These are phyloP conservation scores for Cyclotella distinguenda DNA, from an alignment of 108 stramenopile genomes.

Conservation along the genomic window DNA sequence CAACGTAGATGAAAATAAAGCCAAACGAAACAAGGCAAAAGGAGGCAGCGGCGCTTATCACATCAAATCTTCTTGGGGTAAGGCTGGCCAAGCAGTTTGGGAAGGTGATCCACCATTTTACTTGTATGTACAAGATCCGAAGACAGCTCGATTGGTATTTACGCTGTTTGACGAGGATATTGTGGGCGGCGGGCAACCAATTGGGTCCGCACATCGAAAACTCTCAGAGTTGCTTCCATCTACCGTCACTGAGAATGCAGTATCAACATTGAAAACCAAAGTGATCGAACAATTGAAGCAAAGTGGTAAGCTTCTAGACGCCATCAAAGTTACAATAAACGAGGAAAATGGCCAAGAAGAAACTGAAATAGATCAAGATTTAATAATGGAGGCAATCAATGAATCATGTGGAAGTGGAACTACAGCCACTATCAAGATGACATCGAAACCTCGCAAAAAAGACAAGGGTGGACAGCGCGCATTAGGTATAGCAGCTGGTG, in stretches of 20 bases:
- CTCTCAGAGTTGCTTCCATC: conserved; percentile 57
- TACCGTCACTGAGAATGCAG: conserved; percentile 31
- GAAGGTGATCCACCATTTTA: conserved; percentile 75
- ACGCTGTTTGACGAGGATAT: conserved; percentile 78
- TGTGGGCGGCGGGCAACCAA: conserved; percentile 55
- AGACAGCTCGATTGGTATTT: conserved; percentile 60
- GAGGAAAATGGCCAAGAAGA: conserved; percentile 42
- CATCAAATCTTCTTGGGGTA: conserved; percentile 62
- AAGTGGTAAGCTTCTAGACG: conserved; percentile 28
- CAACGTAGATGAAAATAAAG: conserved; percentile 66
- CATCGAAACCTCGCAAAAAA: conserved; percentile 75
- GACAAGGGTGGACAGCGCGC: conserved; percentile 76
- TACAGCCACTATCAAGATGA: conserved; percentile 52
- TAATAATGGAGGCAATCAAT: conserved; percentile 45
- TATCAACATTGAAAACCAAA: conserved; percentile 46
- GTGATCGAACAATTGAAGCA: conserved; percentile 45
- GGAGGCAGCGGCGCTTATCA: conserved; percentile 67
- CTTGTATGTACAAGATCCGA: conserved; percentile 78
- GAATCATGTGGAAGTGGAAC: conserved; percentile 57
- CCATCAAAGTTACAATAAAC: conserved; percentile 30
- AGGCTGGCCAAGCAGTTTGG: conserved; percentile 71
- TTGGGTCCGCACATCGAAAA: conserved; percentile 59
- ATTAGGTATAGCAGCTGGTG: conserved; percentile 69
- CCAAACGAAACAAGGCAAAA: conserved; percentile 47
- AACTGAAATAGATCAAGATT: conserved; percentile 38